Evolutionary conservation across 495 filamentous ascomycete genomes (phyloP).

Genomic region (Glonium stellatum): DNA sequence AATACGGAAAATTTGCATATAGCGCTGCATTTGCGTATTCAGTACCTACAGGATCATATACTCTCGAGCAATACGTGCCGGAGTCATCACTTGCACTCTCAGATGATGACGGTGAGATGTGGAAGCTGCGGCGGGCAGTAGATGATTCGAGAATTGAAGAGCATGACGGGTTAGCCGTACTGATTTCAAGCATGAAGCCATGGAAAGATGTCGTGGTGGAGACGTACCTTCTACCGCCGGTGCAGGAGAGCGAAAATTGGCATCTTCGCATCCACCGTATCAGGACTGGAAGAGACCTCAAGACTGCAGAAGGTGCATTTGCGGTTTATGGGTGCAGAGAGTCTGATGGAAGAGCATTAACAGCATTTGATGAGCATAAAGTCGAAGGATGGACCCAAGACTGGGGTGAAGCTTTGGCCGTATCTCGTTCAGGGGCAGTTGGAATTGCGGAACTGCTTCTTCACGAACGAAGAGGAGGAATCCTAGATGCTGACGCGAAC

Average conservation of each 20-base stretch:
- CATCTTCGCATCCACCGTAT: constrained; percentile 9
- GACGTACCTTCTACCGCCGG: constrained; percentile 27
- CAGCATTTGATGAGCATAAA: constrained; percentile 31
- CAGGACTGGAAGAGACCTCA: constrained; percentile 7
- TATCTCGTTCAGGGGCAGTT: constrained; percentile 58
- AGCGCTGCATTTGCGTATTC: constrained; percentile 65
- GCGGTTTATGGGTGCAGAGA: constrained; percentile 59
- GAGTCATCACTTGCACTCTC: constrained; percentile 69
- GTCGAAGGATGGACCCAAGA: constrained; percentile 56
- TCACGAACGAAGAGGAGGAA: constrained; percentile 44
- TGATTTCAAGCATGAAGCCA: constrained; percentile 55
- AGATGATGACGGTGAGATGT: constrained; percentile 71
- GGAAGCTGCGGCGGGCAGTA: constrained; percentile 57
- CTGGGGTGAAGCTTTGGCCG: constrained; percentile 50
- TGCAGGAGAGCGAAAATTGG: constrained; percentile 25
- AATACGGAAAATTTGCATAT: constrained; percentile 76
- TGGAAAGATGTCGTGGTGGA: constrained; percentile 29
- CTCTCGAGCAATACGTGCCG: constrained; percentile 66
- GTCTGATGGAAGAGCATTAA: constrained; percentile 48
- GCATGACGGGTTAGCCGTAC: constrained; percentile 44
- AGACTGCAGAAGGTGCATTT: constrained; percentile 41
- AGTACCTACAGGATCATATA: constrained; percentile 67
- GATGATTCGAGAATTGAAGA: constrained; percentile 51
- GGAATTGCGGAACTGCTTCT: constrained; percentile 55
- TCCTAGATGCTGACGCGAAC: constrained; percentile 71